phyloP scores from a whole-genome alignment of 2,329 filamentous ascomycete species.

The Stachybotrys echinatus region DNA sequence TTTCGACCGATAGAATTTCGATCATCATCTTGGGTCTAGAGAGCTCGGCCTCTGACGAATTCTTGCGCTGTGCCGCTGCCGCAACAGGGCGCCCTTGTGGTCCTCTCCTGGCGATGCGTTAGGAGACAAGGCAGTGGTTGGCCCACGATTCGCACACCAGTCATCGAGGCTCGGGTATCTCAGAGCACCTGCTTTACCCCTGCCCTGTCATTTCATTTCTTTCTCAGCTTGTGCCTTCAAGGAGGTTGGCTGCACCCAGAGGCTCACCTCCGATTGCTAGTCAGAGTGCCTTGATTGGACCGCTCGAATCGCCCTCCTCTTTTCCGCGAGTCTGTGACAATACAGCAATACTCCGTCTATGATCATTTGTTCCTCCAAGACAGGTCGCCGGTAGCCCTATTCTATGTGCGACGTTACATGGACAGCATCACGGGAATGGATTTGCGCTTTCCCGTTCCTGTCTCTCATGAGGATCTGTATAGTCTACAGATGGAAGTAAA shows the following conservation, averaged over 20 bases:
- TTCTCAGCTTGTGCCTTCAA: no score
- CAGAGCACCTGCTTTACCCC: no score
- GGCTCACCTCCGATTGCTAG: no score
- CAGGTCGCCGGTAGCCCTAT: neutral
- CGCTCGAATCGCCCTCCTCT: no score
- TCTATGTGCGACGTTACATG: neutral
- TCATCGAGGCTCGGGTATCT: neutral
- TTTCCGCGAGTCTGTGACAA: no score
- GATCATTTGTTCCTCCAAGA: no score
- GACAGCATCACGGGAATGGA: constrained; percentile 48
- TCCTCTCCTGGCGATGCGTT: neutral
- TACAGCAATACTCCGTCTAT: no score
- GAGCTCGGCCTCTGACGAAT: neutral
- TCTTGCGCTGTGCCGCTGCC: neutral
- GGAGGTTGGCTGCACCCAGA: no score
- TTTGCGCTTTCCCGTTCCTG: constrained; percentile 50
- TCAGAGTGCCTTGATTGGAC: no score
- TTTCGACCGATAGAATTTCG: neutral
- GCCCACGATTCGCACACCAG: neutral
- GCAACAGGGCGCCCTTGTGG: neutral
- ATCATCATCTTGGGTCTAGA: neutral
- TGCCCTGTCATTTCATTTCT: neutral
- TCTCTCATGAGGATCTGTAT: constrained; percentile 60
- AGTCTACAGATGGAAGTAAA: constrained; percentile 67
- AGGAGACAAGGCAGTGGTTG: neutral